Evolutionary conservation across 176 grass and related monocot species (phyloP).

Genomic region (Pontederia paniculata): DNA sequence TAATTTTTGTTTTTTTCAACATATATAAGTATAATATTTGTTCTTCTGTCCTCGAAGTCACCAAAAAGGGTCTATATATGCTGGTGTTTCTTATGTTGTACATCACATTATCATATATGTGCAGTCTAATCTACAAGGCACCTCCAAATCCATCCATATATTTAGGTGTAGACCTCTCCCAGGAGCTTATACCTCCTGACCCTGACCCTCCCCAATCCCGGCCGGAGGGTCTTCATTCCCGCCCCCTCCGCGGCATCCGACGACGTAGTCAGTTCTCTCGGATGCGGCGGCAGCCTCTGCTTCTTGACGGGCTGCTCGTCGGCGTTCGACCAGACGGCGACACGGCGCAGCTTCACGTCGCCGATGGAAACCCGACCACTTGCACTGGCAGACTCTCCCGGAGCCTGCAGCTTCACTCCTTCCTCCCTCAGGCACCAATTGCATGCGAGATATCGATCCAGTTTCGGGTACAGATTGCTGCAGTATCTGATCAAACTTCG

Average conservation of each 20-base stretch:
- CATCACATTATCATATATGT: too few species aligned
- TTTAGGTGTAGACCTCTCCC: not conserved
- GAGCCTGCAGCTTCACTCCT: not conserved
- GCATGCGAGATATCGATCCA: not conserved
- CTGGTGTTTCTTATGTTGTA: too few species aligned
- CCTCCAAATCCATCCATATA: not conserved
- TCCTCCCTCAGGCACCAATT: not conserved
- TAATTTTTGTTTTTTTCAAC: too few species aligned
- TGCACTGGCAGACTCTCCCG: not conserved
- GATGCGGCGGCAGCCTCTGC: not conserved
- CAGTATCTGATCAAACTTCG: not conserved
- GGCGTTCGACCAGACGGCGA: not conserved
- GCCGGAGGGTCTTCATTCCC: too few species aligned
- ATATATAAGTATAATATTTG: too few species aligned
- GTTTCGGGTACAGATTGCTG: slow-evolving; percentile 1
- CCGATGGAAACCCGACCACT: not conserved
- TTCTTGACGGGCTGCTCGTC: not conserved
- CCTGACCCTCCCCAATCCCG: too few species aligned
- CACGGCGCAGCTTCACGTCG: not conserved
- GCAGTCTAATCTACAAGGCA: too few species aligned
- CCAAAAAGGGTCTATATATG: too few species aligned
- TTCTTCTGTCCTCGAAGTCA: too few species aligned
- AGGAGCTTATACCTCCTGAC: slow-evolving; percentile 1
- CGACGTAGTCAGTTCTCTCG: not conserved
- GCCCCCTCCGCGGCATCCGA: not conserved